Base-by-base conservation (phyloP, 495 filamentous ascomycete species). In the Aspergillus carlsbadensis region DNA sequence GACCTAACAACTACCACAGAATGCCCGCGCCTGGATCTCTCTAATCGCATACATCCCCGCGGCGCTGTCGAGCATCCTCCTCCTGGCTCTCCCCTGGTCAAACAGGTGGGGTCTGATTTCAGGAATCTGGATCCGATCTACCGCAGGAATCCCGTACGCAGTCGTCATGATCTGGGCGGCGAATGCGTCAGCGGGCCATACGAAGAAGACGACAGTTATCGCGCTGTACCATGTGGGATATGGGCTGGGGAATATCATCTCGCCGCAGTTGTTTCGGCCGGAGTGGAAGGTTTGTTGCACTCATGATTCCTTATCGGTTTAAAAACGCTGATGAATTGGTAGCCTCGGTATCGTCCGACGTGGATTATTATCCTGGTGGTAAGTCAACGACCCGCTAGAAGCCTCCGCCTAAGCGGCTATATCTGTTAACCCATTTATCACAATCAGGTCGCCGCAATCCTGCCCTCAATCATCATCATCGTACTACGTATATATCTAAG, bases 321-420 rank as follows among this genome's bases (percentile, higher is more conserved):
- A 5, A 6, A 34, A 34, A 34, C 5, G 11, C 35, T 14, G 35
- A 14, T 29, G 51, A 55, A 15, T 20, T 18, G 0, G 6, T 22
- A 68, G 62, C 72, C 74, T 41, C 65, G 70, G 2, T 75, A 77
- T 42, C 64, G 58, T 31, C 66, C 70, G 1, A 70, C 71, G 1
- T 75, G 73, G 73, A 64, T 63, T 50, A 73, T 77, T 13, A 61
- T 77, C n/a, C 63, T 77, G 21, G 65, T 71, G 36, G 60, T 68
- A 68, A 43, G 65, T 63, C 8, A 8, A 29, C 26, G n/a, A n/a
- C n/a, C n/a, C n/a, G n/a, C n/a, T n/a, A n/a, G n/a, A n/a, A n/a
- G n/a, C n/a, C n/a, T n/a, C n/a, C n/a, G n/a, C n/a, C n/a, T n/a
- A n/a, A n/a, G n/a, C n/a, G n/a, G n/a, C n/a, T n/a, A n/a, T 14